Conservation (phyloP, 2,329 filamentous ascomycete species). For the Hymenoscyphus fraxineus region DNA sequence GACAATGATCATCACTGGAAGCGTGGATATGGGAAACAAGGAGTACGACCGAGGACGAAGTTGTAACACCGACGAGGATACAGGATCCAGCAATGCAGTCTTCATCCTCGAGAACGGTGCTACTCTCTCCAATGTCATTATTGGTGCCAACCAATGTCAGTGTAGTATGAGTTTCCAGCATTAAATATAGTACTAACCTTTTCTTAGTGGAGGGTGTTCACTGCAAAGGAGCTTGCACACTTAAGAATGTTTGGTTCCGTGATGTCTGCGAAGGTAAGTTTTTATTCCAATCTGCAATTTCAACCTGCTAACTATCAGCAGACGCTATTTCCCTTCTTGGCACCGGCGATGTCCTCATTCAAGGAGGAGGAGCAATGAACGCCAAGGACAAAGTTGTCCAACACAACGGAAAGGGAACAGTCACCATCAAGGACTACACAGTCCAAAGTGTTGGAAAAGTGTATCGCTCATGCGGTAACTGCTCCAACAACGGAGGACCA, state of each 20-base stretch:
- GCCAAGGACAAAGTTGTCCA: slow-evolving; percentile 38
- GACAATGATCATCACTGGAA: slow-evolving; percentile 16
- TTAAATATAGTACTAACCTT: neutral
- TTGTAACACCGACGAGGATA: slow-evolving; percentile 23
- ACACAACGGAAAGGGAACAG: slow-evolving; percentile 36
- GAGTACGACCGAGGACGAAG: slow-evolving; percentile 26
- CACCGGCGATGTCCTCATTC: slow-evolving; percentile 34
- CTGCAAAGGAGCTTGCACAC: slow-evolving; percentile 46
- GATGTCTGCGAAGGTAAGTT: slow-evolving; percentile 28
- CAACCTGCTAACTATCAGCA: slow-evolving; percentile 5
- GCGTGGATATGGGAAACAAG: slow-evolving; percentile 23
- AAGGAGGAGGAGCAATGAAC: slow-evolving; percentile 36
- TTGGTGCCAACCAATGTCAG: slow-evolving; percentile 43
- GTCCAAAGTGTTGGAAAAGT: slow-evolving; percentile 42
- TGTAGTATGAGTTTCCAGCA: neutral
- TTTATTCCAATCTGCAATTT: slow-evolving; percentile 26
- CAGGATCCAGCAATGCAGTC: slow-evolving; percentile 39
- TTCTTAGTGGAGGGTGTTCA: slow-evolving; percentile 44
- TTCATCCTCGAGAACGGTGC: slow-evolving; percentile 50
- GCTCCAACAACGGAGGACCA: slow-evolving; percentile 34
- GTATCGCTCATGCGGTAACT: slow-evolving; percentile 47
- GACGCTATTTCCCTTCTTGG: slow-evolving; percentile 35
- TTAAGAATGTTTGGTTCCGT: slow-evolving; percentile 44
- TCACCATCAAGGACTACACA: slow-evolving; percentile 38
- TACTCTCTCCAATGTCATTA: slow-evolving; percentile 50